phyloP scores from a whole-genome alignment of 495 filamentous ascomycete genomes.

The Cercophora newfieldiana region DNA sequence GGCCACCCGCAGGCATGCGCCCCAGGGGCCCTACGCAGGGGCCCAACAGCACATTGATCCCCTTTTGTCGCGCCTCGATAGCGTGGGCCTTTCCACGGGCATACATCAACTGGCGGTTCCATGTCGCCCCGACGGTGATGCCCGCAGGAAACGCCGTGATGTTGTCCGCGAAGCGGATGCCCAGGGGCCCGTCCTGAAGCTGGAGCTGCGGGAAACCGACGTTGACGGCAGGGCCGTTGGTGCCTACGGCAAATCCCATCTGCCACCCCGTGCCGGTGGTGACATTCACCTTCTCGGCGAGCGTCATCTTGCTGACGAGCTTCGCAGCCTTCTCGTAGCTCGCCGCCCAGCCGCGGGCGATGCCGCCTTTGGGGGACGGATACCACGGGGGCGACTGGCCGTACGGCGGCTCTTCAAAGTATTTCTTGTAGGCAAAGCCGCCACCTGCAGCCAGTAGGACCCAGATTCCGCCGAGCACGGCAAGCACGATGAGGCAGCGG shows the following conservation, averaged over 20 bases:
- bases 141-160: constrained; percentile 68
- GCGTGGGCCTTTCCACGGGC: constrained; percentile 66
- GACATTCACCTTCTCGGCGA: constrained; percentile 91
- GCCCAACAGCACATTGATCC: constrained; percentile 68
- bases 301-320: constrained; percentile 78
- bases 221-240: constrained; percentile 69
- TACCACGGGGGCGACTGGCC: constrained; percentile 76
- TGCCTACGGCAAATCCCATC: constrained; percentile 89
- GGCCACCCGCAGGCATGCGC: constrained; percentile 68
- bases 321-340: constrained; percentile 79
- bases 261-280: constrained; percentile 91
- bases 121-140: constrained; percentile 65
- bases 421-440: constrained; percentile 45
- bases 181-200: constrained; percentile 83
- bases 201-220: constrained; percentile 83
- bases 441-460: constrained; percentile 39
- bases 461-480: constrained; percentile 32
- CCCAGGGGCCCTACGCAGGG: constrained; percentile 70
- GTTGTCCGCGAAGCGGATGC: constrained; percentile 62
- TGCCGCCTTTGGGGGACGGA: constrained; percentile 81
- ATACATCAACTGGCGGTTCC: constrained; percentile 65
- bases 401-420: constrained; percentile 44
- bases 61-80: constrained; percentile 68
- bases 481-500: constrained; percentile 34
- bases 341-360: constrained; percentile 66